These are phyloP conservation scores for Eimeria necatrix DNA, from an alignment of 169 alveolate species.

Conservation along the genomic window DNA sequence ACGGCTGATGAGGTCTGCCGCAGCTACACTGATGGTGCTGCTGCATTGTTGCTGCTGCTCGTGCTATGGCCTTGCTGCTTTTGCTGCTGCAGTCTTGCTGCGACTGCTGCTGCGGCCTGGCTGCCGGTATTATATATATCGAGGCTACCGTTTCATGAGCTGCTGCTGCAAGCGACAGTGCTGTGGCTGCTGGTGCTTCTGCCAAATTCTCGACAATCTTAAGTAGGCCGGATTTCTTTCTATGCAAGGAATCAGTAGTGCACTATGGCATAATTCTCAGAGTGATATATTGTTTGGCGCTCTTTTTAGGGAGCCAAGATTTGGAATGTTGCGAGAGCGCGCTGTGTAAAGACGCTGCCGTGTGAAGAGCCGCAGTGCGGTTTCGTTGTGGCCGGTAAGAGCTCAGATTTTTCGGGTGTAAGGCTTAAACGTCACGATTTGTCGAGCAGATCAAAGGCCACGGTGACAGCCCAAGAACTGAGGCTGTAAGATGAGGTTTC, in stretches of 20 bases:
- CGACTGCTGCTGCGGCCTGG: constrained; percentile 1
- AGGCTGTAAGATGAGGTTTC: neutral
- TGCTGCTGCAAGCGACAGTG: neutral
- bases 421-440: neutral
- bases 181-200: neutral
- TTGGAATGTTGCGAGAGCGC: constrained; percentile 42
- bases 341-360: constrained; percentile 31
- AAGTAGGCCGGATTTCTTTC: too few species aligned
- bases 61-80: neutral
- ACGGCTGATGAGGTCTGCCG: constrained; percentile 69
- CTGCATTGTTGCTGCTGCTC: neutral
- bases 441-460: too few species aligned
- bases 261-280: too few species aligned
- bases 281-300: too few species aligned
- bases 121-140: neutral
- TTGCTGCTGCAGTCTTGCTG: neutral
- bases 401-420: neutral
- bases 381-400: constrained; percentile 59
- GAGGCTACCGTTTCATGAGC: neutral
- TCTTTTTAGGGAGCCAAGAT: constrained; percentile 32
- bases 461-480: too few species aligned
- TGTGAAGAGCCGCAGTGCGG: constrained; percentile 56
- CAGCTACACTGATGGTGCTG: neutral
- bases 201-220: too few species aligned
- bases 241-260: too few species aligned